Evolutionary conservation across 2,329 filamentous ascomycete species (phyloP).

Genomic region (Exophiala viscosa): DNA sequence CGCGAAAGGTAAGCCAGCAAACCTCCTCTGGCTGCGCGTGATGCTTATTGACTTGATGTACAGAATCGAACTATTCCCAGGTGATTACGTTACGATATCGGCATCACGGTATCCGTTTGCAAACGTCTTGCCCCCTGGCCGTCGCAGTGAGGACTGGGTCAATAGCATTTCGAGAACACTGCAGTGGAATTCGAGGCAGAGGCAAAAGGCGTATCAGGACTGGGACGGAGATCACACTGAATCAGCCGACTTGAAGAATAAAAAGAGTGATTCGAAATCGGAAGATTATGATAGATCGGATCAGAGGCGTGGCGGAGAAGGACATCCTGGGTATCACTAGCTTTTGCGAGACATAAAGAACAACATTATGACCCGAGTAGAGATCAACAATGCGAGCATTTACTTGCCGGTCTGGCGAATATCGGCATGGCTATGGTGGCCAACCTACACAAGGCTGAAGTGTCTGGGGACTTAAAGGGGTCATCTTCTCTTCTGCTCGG

Average conservation of each 20-base stretch:
- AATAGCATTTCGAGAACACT: constrained; percentile 49
- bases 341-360: neutral
- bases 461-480: neutral
- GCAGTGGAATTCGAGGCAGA: constrained; percentile 50
- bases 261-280: neutral
- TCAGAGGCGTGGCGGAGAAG: constrained; percentile 1
- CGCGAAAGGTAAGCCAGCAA: constrained; percentile 61
- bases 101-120: constrained; percentile 52
- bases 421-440: too few relatives aligned
- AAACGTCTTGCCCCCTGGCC: constrained; percentile 44
- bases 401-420: too few relatives aligned
- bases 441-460: neutral
- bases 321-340: constrained; percentile 1
- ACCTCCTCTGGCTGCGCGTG: neutral
- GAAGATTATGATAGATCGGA: constrained; percentile 3
- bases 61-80: constrained; percentile 47
- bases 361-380: neutral
- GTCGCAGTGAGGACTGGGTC: constrained; percentile 49
- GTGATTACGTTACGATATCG: constrained; percentile 52
- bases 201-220: constrained; percentile 41
- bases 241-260: constrained; percentile 1
- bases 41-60: constrained; percentile 10
- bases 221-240: constrained; percentile 21
- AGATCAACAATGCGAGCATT: neutral
- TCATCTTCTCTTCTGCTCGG: neutral